These are phyloP conservation scores for Jasminum sambac DNA, from an alignment of 257 asterid genomes.

Conservation along the genomic window DNA sequence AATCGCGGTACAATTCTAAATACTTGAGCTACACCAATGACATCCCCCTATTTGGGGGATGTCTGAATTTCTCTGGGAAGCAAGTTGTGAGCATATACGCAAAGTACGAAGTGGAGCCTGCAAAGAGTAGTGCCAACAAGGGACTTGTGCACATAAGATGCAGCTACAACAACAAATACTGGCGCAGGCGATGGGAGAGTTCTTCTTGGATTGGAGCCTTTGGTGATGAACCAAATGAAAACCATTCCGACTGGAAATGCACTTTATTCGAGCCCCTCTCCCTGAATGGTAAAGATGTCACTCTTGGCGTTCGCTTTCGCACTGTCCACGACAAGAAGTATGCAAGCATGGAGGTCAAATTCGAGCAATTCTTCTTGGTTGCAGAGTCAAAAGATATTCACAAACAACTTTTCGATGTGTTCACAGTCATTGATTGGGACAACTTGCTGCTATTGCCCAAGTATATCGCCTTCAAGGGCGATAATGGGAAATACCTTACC, in stretches of 20 bases:
- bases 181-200: no score
- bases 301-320: conserved; percentile 10
- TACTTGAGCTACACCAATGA: background rate
- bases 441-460: background rate
- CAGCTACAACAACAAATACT: background rate
- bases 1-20: background rate
- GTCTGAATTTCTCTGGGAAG: background rate
- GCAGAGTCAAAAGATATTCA: background rate
- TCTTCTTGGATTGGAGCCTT: no score
- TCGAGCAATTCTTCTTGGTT: background rate
- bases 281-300: background rate
- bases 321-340: conserved; percentile 13
- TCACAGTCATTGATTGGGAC: background rate
- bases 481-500: background rate
- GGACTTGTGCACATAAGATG: background rate
- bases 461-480: background rate
- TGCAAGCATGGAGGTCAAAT: background rate
- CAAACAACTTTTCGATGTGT: background rate
- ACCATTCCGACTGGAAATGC: background rate
- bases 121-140: background rate
- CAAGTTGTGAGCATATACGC: background rate
- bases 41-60: background rate
- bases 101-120: background rate
- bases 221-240: background rate
- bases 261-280: background rate